These are phyloP conservation scores for Pythium aquatile DNA, from an alignment of 352 stramenopile species.

Conservation along the genomic window DNA sequence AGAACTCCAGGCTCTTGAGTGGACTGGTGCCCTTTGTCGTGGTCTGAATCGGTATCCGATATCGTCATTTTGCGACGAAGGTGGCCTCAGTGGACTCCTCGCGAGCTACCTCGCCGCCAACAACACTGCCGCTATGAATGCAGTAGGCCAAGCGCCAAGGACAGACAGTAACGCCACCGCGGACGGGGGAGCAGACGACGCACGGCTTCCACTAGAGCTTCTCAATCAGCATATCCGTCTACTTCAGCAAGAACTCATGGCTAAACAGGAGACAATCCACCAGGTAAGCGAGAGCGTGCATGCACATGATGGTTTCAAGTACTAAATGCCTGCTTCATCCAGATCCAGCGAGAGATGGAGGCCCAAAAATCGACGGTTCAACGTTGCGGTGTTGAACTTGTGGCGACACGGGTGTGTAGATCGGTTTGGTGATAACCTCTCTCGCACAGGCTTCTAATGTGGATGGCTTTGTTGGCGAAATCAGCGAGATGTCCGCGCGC, in stretches of 20 bases:
- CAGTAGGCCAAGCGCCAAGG: neutral
- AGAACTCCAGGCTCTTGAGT: slow-evolving; percentile 38
- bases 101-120: slow-evolving; percentile 23
- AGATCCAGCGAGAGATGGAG: slow-evolving; percentile 69
- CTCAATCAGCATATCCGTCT: slow-evolving; percentile 44
- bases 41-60: slow-evolving; percentile 74
- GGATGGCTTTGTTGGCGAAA: neutral
- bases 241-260: slow-evolving; percentile 46
- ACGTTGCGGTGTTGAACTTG: slow-evolving; percentile 60
- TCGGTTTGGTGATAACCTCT: neutral
- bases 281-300: slow-evolving; percentile 9
- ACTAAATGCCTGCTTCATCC: neutral
- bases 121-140: neutral
- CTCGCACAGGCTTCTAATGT: too few species aligned
- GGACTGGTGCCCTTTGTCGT: slow-evolving; percentile 64
- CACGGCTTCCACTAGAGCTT: slow-evolving; percentile 16
- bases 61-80: slow-evolving; percentile 70
- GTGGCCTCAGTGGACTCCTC: slow-evolving; percentile 56
- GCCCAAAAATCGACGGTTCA: slow-evolving; percentile 50
- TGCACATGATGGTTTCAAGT: too few species aligned
- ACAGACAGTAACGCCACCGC: neutral
- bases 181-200: neutral
- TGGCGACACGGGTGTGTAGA: slow-evolving; percentile 43
- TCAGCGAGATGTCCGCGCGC: slow-evolving; percentile 47
- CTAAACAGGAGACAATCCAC: slow-evolving; percentile 35